Evolutionary conservation across 208 protist genomes (phyloP), one percentile per base, ranked within the genome.

Genomic region (Wallacemonas rigidus): DNA sequence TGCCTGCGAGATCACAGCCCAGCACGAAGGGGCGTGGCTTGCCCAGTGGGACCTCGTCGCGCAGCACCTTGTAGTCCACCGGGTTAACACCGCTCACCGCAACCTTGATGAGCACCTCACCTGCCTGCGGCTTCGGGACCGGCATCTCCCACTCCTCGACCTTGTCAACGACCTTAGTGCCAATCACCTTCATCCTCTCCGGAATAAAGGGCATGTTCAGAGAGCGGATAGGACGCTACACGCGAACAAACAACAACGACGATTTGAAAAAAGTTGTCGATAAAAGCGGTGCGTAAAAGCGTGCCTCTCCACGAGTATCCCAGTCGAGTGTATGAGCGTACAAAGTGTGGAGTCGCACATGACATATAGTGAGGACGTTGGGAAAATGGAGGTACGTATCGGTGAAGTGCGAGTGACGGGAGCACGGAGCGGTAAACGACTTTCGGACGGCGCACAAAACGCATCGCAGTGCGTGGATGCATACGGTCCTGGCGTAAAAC

Each of bases 51-150:
- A 72, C 68, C 26, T 64, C 55, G 43, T 72, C 56, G 41, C n/a
- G 14, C n/a, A 72, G 58, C 56, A 47, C 56, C 71, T 70, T 76
- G 71, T 58, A 64, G 71, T 76, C 71, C 5, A 76, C 61, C 3
- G 71, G 71, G 57, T 76, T 76, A 0, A 70, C 57, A 26, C 62
- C 71, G 9, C 57, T 68, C 8, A 43, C 61, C 8, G 51, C 62
- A 14, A 76, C 71, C 62, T 70, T 69, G 54, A 76, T 70, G 38
- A 76, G 71, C 62, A 76, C 62, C 44, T 76, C 53, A 43, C 39
- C 44, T 9, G 60, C 45, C 4, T n/a, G 62, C 2, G 71, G 71
- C 54, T 43, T 67, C 12, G 71, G 71, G 15, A 76, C 71, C 7
- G 60, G 71, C 54, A 70, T 70, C 41, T 43, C 12, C 71, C 71